These are phyloP conservation scores for Paraconiothyrium brasiliense DNA, from an alignment of 2,329 filamentous ascomycete genomes.

Conservation along the genomic window DNA sequence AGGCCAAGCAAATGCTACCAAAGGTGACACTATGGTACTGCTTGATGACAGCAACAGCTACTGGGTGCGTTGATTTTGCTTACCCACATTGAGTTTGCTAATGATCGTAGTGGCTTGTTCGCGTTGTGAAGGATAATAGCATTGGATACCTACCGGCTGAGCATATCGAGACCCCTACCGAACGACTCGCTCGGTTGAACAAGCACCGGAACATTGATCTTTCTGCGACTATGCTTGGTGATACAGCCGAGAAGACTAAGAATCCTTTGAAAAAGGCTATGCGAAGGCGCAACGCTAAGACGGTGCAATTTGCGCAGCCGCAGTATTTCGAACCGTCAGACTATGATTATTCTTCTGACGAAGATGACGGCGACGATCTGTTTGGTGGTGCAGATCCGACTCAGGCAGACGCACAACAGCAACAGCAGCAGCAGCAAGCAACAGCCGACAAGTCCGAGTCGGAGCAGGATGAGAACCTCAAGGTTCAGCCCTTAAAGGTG, in stretches of 20 bases:
- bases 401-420: constrained; percentile 29
- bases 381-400: constrained; percentile 49
- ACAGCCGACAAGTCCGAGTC: constrained; percentile 49
- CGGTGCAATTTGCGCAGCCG: constrained; percentile 83
- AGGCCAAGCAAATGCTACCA: constrained; percentile 96
- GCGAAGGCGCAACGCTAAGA: constrained; percentile 82
- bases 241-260: constrained; percentile 80
- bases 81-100: not conserved
- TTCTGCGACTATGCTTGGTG: constrained; percentile 75
- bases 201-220: constrained; percentile 97
- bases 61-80: constrained; percentile 58
- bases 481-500: constrained; percentile 51
- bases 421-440: constrained; percentile 32
- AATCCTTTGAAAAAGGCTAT: constrained; percentile 86
- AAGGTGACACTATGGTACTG: constrained; percentile 98
- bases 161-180: constrained; percentile 97
- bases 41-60: constrained; percentile 99
- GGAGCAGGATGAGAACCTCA: constrained; percentile 49
- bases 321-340: constrained; percentile 91
- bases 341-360: constrained; percentile 83
- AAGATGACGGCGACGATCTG: constrained; percentile 66
- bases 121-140: constrained; percentile 96
- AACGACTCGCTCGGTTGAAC: constrained; percentile 90
- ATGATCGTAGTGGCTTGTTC: constrained; percentile 78
- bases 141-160: constrained; percentile 99